Conservation (phyloP, 2,329 filamentous ascomycete species). For the Fusarium compactum region DNA sequence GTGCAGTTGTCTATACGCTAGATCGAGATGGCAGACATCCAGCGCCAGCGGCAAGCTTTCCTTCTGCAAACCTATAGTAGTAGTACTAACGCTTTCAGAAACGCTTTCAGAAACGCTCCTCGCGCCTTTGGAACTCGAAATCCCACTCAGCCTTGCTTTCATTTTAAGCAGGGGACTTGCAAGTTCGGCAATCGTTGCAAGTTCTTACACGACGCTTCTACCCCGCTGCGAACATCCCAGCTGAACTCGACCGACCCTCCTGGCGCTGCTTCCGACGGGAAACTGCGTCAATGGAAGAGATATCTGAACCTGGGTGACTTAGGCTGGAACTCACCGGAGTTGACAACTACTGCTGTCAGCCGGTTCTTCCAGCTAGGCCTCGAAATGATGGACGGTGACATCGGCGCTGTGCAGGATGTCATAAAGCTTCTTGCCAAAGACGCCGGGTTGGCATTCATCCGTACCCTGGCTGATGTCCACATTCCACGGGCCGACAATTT, state of each 20-base stretch:
- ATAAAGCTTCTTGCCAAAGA: slow-evolving; percentile 5
- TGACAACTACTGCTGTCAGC: not conserved
- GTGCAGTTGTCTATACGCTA: not conserved
- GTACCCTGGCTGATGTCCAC: not conserved
- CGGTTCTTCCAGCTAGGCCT: slow-evolving; percentile 1
- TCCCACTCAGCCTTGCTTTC: not conserved
- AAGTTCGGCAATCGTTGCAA: not conserved
- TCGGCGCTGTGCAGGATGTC: not conserved
- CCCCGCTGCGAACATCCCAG: not conserved
- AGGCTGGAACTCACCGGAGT: not conserved
- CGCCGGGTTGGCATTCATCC: not conserved
- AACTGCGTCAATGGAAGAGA: slow-evolving; percentile 3
- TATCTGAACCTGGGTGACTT: not conserved
- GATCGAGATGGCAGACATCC: not conserved
- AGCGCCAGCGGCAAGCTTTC: not conserved
- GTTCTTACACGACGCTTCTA: not conserved
- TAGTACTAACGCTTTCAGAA: not conserved
- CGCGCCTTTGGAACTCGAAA: not conserved
- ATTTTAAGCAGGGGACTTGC: not conserved
- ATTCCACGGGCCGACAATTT: not conserved
- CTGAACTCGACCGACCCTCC: not conserved
- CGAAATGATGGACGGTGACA: not conserved
- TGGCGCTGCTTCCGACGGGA: not conserved
- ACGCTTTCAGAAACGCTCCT: not conserved
- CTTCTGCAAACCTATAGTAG: not conserved